Evolutionary conservation across 331 rosid genomes (phyloP), one percentile per base, ranked within the genome.

Genomic region (Saraca asoca): DNA sequence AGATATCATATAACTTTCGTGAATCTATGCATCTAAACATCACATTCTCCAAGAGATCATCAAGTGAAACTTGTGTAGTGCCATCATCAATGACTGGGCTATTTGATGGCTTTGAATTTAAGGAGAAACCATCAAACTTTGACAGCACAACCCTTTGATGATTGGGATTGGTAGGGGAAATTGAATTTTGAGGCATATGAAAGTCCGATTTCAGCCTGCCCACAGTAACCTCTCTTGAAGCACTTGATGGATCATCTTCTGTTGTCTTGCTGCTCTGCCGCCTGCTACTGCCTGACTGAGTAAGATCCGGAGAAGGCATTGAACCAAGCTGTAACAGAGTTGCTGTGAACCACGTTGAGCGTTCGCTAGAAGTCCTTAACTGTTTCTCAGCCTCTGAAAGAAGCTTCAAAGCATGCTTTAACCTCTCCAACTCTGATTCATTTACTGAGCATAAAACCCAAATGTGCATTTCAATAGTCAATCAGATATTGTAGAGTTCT

Each of bases 321-420:
- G 96, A 90, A 65, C 97, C 96, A 69, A 94, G 99, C 73, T 90
- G 99, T 55, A 94, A 85, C 7, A 94, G 86, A 42, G 99, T 90
- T 6, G 96, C 99, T 16, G 97, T 90, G 84, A 94, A 90, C 99
- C 97, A 94, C 37, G 99, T 94, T 38, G 97, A 83, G 68, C 99
- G 95, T 75, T 90, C 99, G 58, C 87, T 88, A 62, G 99, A 94
- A 80, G 87, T 83, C 72, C 99, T 85, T 42, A 94, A 81, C 85
- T 88, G 99, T 75, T 90, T 94, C 79, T 88, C 96, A n/a, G 99
- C 92, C 84, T 94, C 97, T 15, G 99, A 86, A 75, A 94, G 99
- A 88, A 90, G 95, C 92, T 80, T 94, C 81, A 90, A 75, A 72
- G 99, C 96, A 79, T 90, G 92, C 82, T 94, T 94, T 62, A 94